Percentiles rank a stretch among this genome's conserved stretches.
Conservation (phyloP, 169 alveolate species). For the Fabrea salina region DNA sequence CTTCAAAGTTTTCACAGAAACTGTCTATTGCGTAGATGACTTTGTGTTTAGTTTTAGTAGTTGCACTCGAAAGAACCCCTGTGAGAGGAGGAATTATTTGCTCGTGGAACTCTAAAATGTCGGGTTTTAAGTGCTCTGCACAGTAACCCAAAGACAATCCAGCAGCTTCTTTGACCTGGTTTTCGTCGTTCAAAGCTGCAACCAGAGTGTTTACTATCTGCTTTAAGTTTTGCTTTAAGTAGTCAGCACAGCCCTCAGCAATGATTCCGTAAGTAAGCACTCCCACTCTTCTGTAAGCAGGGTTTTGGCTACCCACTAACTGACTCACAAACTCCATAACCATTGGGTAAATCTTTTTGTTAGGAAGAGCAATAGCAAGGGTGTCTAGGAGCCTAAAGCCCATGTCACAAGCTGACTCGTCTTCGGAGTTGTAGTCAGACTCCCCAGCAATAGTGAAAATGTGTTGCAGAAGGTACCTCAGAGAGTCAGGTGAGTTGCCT, state of each 20-base stretch:
- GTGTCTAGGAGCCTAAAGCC: constrained; percentile 27
- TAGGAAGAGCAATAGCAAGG: constrained; percentile 1
- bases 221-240: not conserved
- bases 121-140: constrained; percentile 30
- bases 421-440: constrained; percentile 19
- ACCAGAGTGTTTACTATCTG: not conserved
- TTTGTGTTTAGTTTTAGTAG: constrained; percentile 6
- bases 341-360: not conserved
- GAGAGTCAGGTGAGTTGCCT: not conserved
- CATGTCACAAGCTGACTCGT: constrained; percentile 6
- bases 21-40: constrained; percentile 8
- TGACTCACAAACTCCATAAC: not conserved
- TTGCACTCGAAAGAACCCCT: not conserved
- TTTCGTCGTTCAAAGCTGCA: not conserved
- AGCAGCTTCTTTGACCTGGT: constrained; percentile 21
- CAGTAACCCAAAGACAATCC: constrained; percentile 25
- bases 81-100: not conserved
- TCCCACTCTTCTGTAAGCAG: not conserved
- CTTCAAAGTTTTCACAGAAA: constrained; percentile 26
- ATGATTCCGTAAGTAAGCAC: not conserved
- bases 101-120: not conserved
- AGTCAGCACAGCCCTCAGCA: constrained; percentile 30
- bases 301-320: not conserved
- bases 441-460: constrained; percentile 10
- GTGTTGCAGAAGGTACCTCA: not conserved